These are phyloP conservation scores for Globisporangium iwayamae DNA, from an alignment of 352 stramenopile genomes.

Conservation along the genomic window DNA sequence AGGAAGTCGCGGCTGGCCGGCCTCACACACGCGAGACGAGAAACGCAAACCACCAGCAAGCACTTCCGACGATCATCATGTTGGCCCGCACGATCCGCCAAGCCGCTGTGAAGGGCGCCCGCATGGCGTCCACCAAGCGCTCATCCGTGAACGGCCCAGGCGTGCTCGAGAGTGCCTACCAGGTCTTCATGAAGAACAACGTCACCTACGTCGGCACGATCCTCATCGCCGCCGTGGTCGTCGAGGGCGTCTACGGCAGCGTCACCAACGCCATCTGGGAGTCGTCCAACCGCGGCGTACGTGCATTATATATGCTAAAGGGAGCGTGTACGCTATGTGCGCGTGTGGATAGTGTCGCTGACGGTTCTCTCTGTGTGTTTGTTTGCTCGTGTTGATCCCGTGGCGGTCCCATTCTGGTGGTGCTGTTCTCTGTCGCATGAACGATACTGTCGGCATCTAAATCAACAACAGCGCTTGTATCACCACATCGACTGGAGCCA, in stretches of 20 bases:
- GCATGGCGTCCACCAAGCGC: constrained; percentile 60
- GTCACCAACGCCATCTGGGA: constrained; percentile 81
- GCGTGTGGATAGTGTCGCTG: not conserved
- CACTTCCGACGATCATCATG: constrained; percentile 26
- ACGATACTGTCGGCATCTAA: not conserved
- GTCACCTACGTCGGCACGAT: constrained; percentile 79
- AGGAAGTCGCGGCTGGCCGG: not conserved
- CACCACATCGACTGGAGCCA: constrained; percentile 87
- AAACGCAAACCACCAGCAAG: not conserved
- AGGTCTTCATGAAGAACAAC: constrained; percentile 81
- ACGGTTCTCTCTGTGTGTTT: constrained; percentile 4
- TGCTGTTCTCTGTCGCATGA: constrained; percentile 13
- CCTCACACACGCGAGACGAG: constrained; percentile 2
- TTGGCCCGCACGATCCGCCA: constrained; percentile 54
- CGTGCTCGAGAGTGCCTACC: constrained; percentile 58
- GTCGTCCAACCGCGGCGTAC: constrained; percentile 76
- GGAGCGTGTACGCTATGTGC: too few species aligned
- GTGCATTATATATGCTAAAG: constrained; percentile 10
- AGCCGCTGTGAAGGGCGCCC: constrained; percentile 33
- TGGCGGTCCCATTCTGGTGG: constrained; percentile 30
- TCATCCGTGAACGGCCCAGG: constrained; percentile 80
- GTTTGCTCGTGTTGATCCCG: not conserved
- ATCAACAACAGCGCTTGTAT: constrained; percentile 61
- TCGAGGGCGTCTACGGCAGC: constrained; percentile 70
- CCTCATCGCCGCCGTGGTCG: constrained; percentile 59